Conservation (phyloP, 306 rosid genomes). For the Gynostemma pentaphyllum region DNA sequence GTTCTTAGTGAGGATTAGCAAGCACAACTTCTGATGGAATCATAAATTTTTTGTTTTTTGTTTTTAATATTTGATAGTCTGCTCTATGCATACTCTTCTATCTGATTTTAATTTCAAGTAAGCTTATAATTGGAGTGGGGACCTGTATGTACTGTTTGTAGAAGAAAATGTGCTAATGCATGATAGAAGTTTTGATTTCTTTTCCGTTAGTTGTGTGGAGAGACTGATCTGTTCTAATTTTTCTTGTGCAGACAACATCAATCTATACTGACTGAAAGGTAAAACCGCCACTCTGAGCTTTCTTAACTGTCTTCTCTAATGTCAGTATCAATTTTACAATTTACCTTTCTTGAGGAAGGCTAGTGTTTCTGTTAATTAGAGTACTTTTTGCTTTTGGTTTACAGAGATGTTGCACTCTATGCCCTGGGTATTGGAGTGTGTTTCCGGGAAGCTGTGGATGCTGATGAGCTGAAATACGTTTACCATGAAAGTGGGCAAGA, state of each 20-base stretch:
- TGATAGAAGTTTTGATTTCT: background rate
- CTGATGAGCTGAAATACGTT: constrained; percentile 74
- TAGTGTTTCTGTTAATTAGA: background rate
- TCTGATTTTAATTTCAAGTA: background rate
- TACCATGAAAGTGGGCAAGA: constrained; percentile 67
- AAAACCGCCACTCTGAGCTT: background rate
- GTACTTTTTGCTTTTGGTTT: background rate
- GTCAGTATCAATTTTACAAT: too few species aligned
- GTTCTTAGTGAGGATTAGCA: too few species aligned
- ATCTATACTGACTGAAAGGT: constrained; percentile 79
- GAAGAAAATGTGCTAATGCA: background rate
- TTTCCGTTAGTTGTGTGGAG: constrained; percentile 3
- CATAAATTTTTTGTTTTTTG: background rate
- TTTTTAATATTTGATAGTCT: background rate
- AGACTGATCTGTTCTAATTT: constrained; percentile 12
- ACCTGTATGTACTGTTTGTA: background rate
- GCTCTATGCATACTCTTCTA: background rate
- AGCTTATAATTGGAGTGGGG: background rate
- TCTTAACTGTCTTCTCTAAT: too few species aligned
- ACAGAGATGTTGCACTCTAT: constrained; percentile 78
- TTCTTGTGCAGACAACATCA: constrained; percentile 30
- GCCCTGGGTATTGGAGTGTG: constrained; percentile 87
- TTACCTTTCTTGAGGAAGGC: background rate
- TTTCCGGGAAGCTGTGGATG: constrained; percentile 56
- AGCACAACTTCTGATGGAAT: background rate